A percentile compares a stretch with the other conserved stretches of the same genome.
Evolutionary conservation across 306 rosid species (phyloP).

Genomic region (Adenanthera pavonina): DNA sequence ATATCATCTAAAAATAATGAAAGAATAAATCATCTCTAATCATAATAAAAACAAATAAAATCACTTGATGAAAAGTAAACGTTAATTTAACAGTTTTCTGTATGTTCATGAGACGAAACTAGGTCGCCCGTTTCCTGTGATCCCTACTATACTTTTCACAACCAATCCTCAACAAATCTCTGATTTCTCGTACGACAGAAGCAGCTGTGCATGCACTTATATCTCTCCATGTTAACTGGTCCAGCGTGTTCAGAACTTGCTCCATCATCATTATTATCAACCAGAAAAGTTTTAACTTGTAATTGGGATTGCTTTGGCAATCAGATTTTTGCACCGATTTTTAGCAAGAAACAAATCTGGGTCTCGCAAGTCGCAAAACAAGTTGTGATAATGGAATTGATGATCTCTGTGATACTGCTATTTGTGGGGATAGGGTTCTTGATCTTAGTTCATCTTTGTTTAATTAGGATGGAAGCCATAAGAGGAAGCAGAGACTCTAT

Average conservation of each 20-base stretch:
- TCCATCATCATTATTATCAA: slow-evolving; percentile 26
- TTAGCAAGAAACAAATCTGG: no score
- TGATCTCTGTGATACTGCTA: slow-evolving; percentile 41
- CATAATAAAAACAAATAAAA: neutral
- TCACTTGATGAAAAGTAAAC: neutral
- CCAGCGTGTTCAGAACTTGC: neutral
- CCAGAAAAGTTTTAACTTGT: neutral
- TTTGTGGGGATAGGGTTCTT: slow-evolving; percentile 51
- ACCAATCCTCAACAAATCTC: neutral
- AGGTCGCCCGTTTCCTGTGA: slow-evolving; percentile 22
- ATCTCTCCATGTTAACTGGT: neutral
- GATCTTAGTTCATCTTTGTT: slow-evolving; percentile 51
- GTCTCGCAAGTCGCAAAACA: slow-evolving; percentile 29
- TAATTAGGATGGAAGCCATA: slow-evolving; percentile 47
- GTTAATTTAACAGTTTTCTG: neutral
- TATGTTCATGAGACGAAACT: neutral
- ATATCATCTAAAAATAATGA: neutral
- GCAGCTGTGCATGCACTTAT: neutral
- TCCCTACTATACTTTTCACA: slow-evolving; percentile 2
- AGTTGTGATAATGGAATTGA: slow-evolving; percentile 43
- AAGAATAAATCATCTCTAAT: neutral
- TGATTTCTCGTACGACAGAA: neutral
- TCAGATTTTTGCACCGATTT: slow-evolving; percentile 4
- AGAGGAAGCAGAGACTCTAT: slow-evolving; percentile 36
- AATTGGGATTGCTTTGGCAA: neutral